Conservation (phyloP, 2,329 filamentous ascomycete species). For the Passalora sequoiae region DNA sequence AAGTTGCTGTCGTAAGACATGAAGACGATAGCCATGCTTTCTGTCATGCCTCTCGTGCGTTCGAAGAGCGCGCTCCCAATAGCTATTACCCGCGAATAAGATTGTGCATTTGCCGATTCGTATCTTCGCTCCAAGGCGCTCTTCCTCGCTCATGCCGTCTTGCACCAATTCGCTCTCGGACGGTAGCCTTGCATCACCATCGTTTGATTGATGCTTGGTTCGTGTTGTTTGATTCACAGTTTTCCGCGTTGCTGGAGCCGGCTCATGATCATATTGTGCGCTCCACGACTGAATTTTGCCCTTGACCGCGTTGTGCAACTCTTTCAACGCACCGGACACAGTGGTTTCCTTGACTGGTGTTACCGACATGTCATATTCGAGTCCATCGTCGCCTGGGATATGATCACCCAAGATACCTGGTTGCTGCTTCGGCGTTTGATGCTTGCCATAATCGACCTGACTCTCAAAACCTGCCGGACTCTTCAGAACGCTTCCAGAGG, state of each 20-base stretch:
- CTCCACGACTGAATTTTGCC: conserved; percentile 32
- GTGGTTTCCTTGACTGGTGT: conserved; percentile 20
- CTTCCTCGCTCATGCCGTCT: conserved; percentile 25
- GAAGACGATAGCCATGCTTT: conserved; percentile 40
- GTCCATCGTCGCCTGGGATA: conserved; percentile 15
- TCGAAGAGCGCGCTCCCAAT: conserved; percentile 39
- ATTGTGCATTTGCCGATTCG: conserved; percentile 39
- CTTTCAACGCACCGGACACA: conserved; percentile 31
- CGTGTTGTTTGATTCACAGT: not conserved
- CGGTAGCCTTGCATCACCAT: not conserved
- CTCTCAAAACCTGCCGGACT: conserved; percentile 14
- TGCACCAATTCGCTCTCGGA: conserved; percentile 21
- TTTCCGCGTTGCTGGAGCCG: not conserved
- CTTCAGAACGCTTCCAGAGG: conserved; percentile 23
- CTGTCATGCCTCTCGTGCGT: conserved; percentile 40
- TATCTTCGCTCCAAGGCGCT: conserved; percentile 29
- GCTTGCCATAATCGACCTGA: too few species aligned
- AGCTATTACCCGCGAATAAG: conserved; percentile 35
- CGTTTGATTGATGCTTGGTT: not conserved
- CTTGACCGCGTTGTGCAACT: conserved; percentile 32
- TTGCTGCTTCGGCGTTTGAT: conserved; percentile 8
- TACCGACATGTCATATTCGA: conserved; percentile 2
- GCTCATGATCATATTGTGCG: conserved; percentile 16
- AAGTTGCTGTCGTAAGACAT: conserved; percentile 39
- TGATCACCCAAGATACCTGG: conserved; percentile 19